A percentile compares a stretch with the other conserved stretches of the same genome.
Evolutionary conservation across 306 rosid species (phyloP).

Genomic region (Potentilla sterilis): DNA sequence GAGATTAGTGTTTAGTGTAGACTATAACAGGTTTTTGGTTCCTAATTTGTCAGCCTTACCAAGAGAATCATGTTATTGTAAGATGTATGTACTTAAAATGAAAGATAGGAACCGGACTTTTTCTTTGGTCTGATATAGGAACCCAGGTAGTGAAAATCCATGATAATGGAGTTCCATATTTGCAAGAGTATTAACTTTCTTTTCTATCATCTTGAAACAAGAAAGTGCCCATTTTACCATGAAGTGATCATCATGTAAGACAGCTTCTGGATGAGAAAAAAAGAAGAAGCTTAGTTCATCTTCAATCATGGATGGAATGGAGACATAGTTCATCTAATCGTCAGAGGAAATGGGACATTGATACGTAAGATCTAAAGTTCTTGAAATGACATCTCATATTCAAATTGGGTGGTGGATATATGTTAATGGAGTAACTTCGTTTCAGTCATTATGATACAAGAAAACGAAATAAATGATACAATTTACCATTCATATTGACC

Average conservation of each 20-base stretch:
- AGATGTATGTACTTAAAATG: not conserved
- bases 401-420: constrained; percentile 28
- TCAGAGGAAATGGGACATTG: constrained; percentile 35
- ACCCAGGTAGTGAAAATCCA: too few relatives aligned
- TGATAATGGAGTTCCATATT: too few relatives aligned
- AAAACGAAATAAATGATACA: constrained; percentile 18
- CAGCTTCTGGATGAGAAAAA: too few relatives aligned
- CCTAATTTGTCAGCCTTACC: not conserved
- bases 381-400: constrained; percentile 31
- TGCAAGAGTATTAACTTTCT: too few relatives aligned
- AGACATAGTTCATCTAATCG: not conserved
- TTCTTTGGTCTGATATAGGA: too few relatives aligned
- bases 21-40: not conserved
- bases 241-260: too few relatives aligned
- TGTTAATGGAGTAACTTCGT: too few relatives aligned
- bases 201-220: too few relatives aligned
- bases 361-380: constrained; percentile 50
- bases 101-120: not conserved
- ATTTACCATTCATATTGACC: not conserved
- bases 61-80: not conserved
- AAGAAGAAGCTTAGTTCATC: too few relatives aligned
- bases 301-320: not conserved
- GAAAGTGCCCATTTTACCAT: too few relatives aligned
- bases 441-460: too few relatives aligned
- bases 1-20: too few relatives aligned